Conservation (phyloP, 257 asterid species). For the Nicotiana noctiflora region DNA sequence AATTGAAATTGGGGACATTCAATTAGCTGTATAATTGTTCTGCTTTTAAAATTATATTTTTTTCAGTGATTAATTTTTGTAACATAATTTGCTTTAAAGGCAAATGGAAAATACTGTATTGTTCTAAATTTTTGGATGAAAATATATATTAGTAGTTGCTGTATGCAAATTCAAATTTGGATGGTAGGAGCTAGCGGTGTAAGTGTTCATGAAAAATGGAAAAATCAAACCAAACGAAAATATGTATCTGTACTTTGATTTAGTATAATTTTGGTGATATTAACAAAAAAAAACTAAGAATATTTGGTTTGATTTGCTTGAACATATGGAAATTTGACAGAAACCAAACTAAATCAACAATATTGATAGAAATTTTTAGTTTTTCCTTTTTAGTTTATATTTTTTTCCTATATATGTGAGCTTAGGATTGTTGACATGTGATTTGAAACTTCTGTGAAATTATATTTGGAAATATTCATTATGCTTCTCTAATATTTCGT, state of each 20-base stretch:
- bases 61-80: background rate
- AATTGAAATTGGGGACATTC: conserved; percentile 70
- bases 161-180: background rate
- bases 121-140: background rate
- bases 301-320: background rate
- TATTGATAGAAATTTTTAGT: background rate
- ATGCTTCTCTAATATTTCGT: background rate
- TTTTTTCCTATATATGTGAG: background rate
- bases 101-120: background rate
- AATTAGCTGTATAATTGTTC: conserved; percentile 31
- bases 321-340: background rate
- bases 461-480: too few relatives aligned
- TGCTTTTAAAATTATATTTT: background rate
- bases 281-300: background rate
- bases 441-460: background rate
- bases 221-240: background rate
- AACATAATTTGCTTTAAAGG: background rate
- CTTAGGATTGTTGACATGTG: background rate
- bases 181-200: background rate
- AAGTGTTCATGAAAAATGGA: background rate
- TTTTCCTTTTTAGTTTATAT: too few relatives aligned
- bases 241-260: background rate
- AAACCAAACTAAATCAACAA: background rate
- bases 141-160: background rate
- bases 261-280: background rate